A percentile compares a stretch with the other conserved stretches of the same genome.
Conservation (phyloP, 257 asterid genomes). For the Rubia yunnanensis region DNA sequence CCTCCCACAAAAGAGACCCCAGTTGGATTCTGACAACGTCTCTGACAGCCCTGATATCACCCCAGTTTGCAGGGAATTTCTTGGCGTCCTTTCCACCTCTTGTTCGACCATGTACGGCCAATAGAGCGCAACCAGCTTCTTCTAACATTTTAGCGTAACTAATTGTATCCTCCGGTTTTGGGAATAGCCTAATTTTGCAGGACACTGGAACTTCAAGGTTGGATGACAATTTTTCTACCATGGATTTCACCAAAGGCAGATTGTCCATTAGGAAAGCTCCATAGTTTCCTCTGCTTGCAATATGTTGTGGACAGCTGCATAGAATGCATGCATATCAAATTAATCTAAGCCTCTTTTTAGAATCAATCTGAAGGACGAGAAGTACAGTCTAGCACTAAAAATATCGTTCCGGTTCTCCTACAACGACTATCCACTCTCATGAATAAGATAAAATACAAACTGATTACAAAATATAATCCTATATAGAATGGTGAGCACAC, state of each 20-base stretch:
- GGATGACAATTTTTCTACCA: conserved; percentile 64
- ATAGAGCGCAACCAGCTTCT: conserved; percentile 86
- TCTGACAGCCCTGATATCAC: conserved; percentile 65
- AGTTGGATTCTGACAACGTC: conserved; percentile 72
- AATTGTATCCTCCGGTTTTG: conserved; percentile 65
- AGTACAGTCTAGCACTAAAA: neutral
- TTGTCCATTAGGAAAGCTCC: conserved; percentile 97
- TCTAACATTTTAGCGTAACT: conserved; percentile 86
- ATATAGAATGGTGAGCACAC: too few species aligned
- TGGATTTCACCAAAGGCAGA: conserved; percentile 72
- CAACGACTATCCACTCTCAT: too few species aligned
- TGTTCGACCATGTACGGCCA: conserved; percentile 94
- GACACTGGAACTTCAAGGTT: conserved; percentile 76
- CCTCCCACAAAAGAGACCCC: too few species aligned
- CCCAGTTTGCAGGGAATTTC: conserved; percentile 85
- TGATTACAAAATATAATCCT: too few species aligned
- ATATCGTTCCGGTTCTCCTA: too few species aligned
- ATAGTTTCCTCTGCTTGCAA: conserved; percentile 74
- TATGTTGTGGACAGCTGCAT: conserved; percentile 85
- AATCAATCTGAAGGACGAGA: neutral
- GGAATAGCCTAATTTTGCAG: conserved; percentile 81
- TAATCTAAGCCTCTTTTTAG: neutral
- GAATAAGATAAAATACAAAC: too few species aligned
- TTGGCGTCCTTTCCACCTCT: conserved; percentile 85
- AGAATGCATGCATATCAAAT: conserved; percentile 7